A percentile compares a stretch with the other conserved stretches of the same genome.
These are phyloP conservation scores for Pichia occidentalis DNA, from an alignment of 805 yeast species.

Conservation along the genomic window DNA sequence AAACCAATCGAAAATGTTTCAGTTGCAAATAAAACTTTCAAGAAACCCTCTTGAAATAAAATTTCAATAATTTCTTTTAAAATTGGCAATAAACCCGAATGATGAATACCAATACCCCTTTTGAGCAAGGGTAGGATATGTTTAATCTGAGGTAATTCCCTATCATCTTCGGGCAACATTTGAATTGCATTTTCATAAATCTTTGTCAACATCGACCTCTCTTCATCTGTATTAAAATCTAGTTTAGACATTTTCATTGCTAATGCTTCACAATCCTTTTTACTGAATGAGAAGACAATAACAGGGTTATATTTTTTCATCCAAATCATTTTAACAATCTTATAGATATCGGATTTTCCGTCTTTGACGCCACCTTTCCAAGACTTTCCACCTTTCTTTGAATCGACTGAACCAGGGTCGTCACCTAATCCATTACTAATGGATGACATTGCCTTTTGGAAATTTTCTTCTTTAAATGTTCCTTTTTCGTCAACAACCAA, in stretches of 20 bases:
- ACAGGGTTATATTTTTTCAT: constrained; percentile 94
- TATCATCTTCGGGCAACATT: constrained; percentile 82
- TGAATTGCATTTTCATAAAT: constrained; percentile 88
- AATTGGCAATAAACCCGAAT: constrained; percentile 88
- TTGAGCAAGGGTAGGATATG: constrained; percentile 81
- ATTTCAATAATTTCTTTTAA: constrained; percentile 93
- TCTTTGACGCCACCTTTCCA: constrained; percentile 76
- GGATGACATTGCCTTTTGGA: constrained; percentile 97
- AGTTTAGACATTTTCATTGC: constrained; percentile 94
- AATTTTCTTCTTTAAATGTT: constrained; percentile 91
- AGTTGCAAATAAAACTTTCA: constrained; percentile 93
- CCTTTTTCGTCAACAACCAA: constrained; percentile 97
- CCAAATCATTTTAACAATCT: constrained; percentile 97
- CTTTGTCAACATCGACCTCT: constrained; percentile 82
- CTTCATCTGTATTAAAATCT: constrained; percentile 91
- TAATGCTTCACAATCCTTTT: constrained; percentile 90
- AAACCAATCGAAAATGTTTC: constrained; percentile 98
- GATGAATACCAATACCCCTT: constrained; percentile 97
- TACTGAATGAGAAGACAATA: constrained; percentile 95
- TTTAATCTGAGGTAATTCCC: constrained; percentile 89
- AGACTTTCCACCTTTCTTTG: constrained; percentile 58
- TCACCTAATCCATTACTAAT: constrained; percentile 79
- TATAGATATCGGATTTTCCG: constrained; percentile 76
- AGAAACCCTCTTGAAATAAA: constrained; percentile 91
- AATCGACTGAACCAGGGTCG: constrained; percentile 59